Evolutionary conservation across 257 asterid genomes (phyloP), one percentile per base, ranked within the genome.

Genomic region (Verbena officinalis): DNA sequence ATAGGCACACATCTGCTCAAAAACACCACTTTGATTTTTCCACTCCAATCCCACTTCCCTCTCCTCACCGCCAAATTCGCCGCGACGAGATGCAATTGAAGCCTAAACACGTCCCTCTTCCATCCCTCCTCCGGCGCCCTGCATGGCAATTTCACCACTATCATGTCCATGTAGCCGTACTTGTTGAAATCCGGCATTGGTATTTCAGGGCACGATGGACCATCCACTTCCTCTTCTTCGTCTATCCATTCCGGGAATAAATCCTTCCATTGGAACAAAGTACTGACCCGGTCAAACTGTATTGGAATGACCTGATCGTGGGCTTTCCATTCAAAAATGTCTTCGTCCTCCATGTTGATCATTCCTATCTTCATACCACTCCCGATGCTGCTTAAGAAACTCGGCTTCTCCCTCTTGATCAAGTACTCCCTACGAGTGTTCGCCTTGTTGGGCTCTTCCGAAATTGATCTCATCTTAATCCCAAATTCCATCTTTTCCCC

Each of bases 221-320:
- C 97, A n/a, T 44, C 51, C 87, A 88, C 40, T 64, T 93, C 97
- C 60, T 93, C 99, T 42, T 93, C 99, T 58, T 93, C 99, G 46
- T 93, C 97, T 59, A 93, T 90, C 99, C 99, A 93, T 39, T 87
- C 99, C 12, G 97, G 99, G 57, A 87, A 93, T 23, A 90, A 43
- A 19, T 78, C 80, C 54, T 86, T 79, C 99, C 99, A 93, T 54
- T 84, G 75, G 0, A 93, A 78, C 8, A 76, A 39, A n/a, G n/a
- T 15, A 72, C 68, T 0, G 96, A 85, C 95, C 49, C 39, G 56
- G 12, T 86, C 81, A 17, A 87, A 86, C 0, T 55, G 4, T 2
- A 90, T 46, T 0, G 75, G 83, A 6, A 64, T 13, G 0, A 67
- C 43, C 2, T 77, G 67, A 3, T 89, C 95, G 4, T 74, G 65